These are phyloP conservation scores for Citrus medica DNA, from an alignment of 345 rosid genomes.

Conservation along the genomic window DNA sequence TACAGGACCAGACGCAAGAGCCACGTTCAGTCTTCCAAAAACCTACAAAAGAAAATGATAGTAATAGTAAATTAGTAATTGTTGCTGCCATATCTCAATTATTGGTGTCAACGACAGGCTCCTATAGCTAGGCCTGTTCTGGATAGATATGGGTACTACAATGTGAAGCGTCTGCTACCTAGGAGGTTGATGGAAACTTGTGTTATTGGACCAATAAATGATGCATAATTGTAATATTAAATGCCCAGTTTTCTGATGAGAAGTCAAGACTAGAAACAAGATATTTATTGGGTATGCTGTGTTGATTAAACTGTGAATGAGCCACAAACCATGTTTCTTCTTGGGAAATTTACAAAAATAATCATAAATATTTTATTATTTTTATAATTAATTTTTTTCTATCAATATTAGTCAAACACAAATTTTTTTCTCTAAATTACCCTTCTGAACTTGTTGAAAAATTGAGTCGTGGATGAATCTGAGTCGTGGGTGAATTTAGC, in stretches of 20 bases:
- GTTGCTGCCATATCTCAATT: background rate
- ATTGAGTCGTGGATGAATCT: too few species aligned
- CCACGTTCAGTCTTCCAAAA: background rate
- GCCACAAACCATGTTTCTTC: too few species aligned
- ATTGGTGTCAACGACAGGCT: background rate
- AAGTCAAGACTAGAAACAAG: background rate
- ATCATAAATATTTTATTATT: too few species aligned
- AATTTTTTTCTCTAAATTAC: too few species aligned
- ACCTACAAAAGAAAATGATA: background rate
- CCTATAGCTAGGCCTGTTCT: background rate
- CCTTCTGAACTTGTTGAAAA: too few species aligned
- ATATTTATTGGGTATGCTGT: background rate
- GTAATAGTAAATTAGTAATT: too few species aligned
- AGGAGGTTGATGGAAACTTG: background rate
- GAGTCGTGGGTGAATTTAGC: too few species aligned
- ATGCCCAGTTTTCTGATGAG: background rate
- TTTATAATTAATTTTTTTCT: too few species aligned
- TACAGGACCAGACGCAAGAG: background rate
- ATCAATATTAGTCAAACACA: too few species aligned
- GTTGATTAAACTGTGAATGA: background rate
- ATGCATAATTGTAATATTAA: background rate
- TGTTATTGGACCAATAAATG: background rate
- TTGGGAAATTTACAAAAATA: too few species aligned
- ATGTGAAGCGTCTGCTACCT: background rate
- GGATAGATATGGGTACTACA: background rate